Percentiles rank a stretch among this genome's conserved stretches.
These are phyloP conservation scores for Sophora flavescens DNA, from an alignment of 306 rosid genomes.

Conservation along the genomic window DNA sequence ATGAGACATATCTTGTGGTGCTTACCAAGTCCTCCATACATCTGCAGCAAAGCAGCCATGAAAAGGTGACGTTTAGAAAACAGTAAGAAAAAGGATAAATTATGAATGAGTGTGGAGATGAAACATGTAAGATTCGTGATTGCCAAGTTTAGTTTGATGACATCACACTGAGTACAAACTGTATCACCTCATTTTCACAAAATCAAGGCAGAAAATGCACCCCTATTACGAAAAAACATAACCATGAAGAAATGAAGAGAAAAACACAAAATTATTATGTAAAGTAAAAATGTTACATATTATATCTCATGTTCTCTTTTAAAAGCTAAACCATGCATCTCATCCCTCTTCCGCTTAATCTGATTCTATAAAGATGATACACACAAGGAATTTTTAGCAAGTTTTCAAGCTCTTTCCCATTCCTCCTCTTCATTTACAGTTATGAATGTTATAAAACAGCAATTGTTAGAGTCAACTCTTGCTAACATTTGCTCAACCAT, in stretches of 20 bases:
- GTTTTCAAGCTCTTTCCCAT: background rate
- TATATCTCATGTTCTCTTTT: background rate
- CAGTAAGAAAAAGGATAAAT: background rate
- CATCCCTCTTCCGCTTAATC: background rate
- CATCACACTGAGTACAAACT: background rate
- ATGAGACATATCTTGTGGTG: conserved; percentile 94
- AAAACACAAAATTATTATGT: background rate
- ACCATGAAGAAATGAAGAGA: background rate
- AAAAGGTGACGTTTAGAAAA: conserved; percentile 33
- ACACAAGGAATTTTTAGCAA: background rate
- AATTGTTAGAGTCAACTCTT: conserved; percentile 2
- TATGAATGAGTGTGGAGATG: conserved; percentile 24
- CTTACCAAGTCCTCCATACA: conserved; percentile 98
- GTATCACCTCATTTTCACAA: conserved; percentile 7
- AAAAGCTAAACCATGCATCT: background rate
- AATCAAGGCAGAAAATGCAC: conserved; percentile 15
- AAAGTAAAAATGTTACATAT: background rate
- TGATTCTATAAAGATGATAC: background rate
- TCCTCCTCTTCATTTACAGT: background rate
- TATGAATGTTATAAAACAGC: background rate
- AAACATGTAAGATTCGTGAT: background rate
- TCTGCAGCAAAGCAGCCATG: conserved; percentile 55
- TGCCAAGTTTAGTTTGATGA: background rate
- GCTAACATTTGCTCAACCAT: background rate
- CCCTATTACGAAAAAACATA: conserved; percentile 8